phyloP scores from a whole-genome alignment of 176 grass and related monocot genomes.

The Metroxylon sagu region DNA sequence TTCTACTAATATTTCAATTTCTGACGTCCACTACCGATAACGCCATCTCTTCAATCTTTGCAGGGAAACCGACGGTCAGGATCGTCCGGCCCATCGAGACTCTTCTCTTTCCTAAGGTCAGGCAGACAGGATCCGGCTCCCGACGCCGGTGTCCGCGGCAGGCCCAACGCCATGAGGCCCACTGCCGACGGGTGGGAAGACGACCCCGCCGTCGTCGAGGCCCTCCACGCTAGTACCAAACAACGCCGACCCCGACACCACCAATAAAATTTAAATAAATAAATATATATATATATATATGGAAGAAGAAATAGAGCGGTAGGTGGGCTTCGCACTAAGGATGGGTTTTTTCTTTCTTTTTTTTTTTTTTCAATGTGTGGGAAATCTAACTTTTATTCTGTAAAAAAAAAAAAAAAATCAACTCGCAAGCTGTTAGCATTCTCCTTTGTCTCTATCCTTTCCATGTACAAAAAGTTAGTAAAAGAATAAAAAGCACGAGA shows the following conservation, averaged over 20 bases:
- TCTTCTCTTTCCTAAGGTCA: constrained; percentile 19
- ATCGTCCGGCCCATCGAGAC: constrained; percentile 18
- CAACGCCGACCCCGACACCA: constrained; percentile 29
- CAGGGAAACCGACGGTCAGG: constrained; percentile 36
- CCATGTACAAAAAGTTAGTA: not conserved
- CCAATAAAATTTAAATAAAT: constrained; percentile 18
- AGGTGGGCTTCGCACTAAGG: too few relatives aligned
- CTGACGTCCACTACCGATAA: too few relatives aligned
- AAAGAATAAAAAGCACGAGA: constrained; percentile 2
- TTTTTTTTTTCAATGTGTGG: too few relatives aligned
- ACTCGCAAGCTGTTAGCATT: not conserved
- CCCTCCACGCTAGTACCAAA: constrained; percentile 14
- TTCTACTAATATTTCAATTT: too few relatives aligned
- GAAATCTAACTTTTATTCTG: too few relatives aligned
- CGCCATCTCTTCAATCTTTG: not conserved
- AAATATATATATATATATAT: constrained; percentile 30
- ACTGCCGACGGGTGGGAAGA: constrained; percentile 23
- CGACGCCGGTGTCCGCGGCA: not conserved
- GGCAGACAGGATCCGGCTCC: constrained; percentile 26
- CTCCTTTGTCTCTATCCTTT: not conserved
- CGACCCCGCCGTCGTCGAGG: constrained; percentile 18
- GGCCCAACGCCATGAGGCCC: constrained; percentile 9
- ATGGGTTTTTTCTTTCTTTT: too few relatives aligned
- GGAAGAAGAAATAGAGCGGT: not conserved
- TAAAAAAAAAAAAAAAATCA: not conserved